A percentile compares a stretch with the other conserved stretches of the same genome.
Conservation (phyloP, 108 stramenopile genomes). For the Pseudonitzschia delicatissima region DNA sequence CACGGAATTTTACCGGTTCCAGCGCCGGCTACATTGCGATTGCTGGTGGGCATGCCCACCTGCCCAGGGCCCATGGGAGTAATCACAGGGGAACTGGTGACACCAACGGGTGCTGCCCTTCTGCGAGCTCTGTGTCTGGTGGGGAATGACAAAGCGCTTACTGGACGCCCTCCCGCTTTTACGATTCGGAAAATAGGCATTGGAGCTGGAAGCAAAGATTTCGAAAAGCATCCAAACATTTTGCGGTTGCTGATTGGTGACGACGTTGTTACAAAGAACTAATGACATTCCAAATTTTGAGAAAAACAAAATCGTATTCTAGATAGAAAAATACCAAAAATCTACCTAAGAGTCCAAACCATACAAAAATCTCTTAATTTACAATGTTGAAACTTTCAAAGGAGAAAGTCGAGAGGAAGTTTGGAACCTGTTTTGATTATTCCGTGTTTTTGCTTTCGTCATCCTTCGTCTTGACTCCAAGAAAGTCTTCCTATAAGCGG, state of each 20-base stretch:
- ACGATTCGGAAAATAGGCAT: constrained; percentile 64
- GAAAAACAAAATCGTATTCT: not conserved
- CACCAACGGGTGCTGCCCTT: constrained; percentile 90
- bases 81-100: constrained; percentile 81
- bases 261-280: not conserved
- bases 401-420: no score
- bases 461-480: constrained; percentile 2
- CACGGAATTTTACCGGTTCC: constrained; percentile 94
- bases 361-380: no score
- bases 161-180: constrained; percentile 77
- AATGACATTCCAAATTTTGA: not conserved
- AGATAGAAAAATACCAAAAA: no score
- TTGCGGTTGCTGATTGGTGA: constrained; percentile 85
- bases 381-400: no score
- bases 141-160: not conserved
- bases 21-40: constrained; percentile 84
- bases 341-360: no score
- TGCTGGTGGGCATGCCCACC: constrained; percentile 84
- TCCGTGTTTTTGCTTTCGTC: not conserved
- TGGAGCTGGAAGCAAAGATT: constrained; percentile 93
- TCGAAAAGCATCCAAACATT: constrained; percentile 86
- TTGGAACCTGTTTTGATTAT: no score
- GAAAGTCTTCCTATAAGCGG: constrained; percentile 3
- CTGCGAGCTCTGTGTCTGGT: constrained; percentile 63
- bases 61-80: constrained; percentile 80